phyloP scores from a whole-genome alignment of 2,329 filamentous ascomycete species.

The Aspergillus udagawae region DNA sequence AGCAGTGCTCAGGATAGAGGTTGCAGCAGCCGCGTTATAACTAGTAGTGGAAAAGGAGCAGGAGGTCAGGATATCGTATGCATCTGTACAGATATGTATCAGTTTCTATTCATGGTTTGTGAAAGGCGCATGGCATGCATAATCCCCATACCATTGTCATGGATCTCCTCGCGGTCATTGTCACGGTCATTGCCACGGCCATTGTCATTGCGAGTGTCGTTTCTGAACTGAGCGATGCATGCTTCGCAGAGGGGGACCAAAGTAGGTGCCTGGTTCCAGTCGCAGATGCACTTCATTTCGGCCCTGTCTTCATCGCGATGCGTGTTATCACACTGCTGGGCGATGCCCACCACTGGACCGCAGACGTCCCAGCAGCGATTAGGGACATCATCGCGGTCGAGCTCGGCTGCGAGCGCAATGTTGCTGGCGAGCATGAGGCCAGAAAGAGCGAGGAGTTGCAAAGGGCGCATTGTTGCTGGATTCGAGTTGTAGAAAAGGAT shows the following conservation, averaged over 20 bases:
- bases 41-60: constrained; percentile 26
- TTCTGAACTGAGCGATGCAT: constrained; percentile 26
- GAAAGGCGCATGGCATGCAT: not conserved
- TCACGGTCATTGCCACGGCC: not conserved
- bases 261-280: constrained; percentile 22
- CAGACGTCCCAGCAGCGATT: constrained; percentile 25
- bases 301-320: constrained; percentile 21
- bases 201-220: constrained; percentile 7
- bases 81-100: constrained; percentile 17
- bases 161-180: constrained; percentile 9
- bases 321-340: constrained; percentile 21
- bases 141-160: constrained; percentile 24
- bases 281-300: constrained; percentile 26
- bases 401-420: constrained; percentile 19
- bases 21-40: constrained; percentile 22
- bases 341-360: constrained; percentile 19
- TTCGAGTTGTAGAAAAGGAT: not conserved
- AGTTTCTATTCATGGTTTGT: not conserved
- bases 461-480: constrained; percentile 17
- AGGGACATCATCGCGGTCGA: constrained; percentile 28
- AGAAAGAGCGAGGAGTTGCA: constrained; percentile 20
- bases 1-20: constrained; percentile 9
- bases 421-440: constrained; percentile 22
- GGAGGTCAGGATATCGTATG: constrained; percentile 26
- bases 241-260: constrained; percentile 30